phyloP scores from a whole-genome alignment of 2,329 filamentous ascomycete species.

The Fonsecaea multimorphosa region DNA sequence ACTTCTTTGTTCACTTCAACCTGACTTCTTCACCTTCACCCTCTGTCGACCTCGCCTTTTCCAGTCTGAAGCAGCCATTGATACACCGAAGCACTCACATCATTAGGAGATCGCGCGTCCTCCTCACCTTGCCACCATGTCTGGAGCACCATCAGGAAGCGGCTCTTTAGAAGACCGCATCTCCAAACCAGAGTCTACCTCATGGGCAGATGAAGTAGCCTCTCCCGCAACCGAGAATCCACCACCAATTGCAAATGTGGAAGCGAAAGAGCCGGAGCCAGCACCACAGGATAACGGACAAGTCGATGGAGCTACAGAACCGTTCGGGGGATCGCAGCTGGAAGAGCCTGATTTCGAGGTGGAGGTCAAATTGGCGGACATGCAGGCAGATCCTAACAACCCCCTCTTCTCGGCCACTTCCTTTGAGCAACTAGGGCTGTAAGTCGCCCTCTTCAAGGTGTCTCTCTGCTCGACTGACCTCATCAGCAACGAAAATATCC shows the following conservation, averaged over 20 bases:
- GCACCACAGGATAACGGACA: conserved; percentile 38
- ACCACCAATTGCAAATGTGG: conserved; percentile 24
- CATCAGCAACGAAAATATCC: conserved; percentile 57
- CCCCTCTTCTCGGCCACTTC: conserved; percentile 83
- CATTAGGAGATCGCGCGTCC: neutral
- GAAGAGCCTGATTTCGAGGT: conserved; percentile 83
- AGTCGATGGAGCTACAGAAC: conserved; percentile 49
- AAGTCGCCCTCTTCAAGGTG: conserved; percentile 47
- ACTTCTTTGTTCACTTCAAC: conserved; percentile 19
- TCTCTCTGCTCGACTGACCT: conserved; percentile 9
- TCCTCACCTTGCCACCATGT: conserved; percentile 43
- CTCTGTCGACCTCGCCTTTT: conserved; percentile 1
- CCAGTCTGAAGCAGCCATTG: neutral
- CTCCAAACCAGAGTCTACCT: conserved; percentile 49
- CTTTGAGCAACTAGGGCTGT: conserved; percentile 88
- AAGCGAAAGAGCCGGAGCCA: conserved; percentile 6
- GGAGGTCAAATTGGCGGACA: conserved; percentile 87
- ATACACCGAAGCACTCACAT: neutral
- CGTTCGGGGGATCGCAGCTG: conserved; percentile 57
- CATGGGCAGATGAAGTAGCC: conserved; percentile 52
- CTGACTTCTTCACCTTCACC: conserved; percentile 1
- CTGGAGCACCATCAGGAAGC: conserved; percentile 44
- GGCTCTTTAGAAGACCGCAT: conserved; percentile 58
- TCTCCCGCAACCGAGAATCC: conserved; percentile 39
- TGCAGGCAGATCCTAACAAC: conserved; percentile 84